These are phyloP conservation scores for Hibiscus tridactylites DNA, from an alignment of 345 rosid genomes.

Conservation along the genomic window DNA sequence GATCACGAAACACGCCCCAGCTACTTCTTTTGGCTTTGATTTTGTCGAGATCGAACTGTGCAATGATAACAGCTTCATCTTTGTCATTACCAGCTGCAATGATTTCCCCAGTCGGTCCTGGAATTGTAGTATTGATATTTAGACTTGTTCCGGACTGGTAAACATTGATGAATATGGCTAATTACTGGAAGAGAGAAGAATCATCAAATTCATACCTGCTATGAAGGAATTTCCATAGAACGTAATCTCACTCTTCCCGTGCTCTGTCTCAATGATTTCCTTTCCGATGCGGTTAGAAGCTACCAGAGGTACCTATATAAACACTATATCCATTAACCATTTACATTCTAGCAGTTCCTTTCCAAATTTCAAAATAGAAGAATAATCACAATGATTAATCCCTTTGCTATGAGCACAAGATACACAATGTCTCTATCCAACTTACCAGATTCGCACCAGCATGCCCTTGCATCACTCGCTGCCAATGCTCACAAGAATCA, in stretches of 20 bases:
- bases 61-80: conserved; percentile 71
- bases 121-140: no score
- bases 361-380: not conserved
- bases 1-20: conserved; percentile 92
- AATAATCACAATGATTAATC: not conserved
- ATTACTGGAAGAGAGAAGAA: not conserved
- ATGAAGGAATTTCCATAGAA: conserved; percentile 85
- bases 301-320: conserved; percentile 62
- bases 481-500: conserved; percentile 93
- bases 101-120: conserved; percentile 20
- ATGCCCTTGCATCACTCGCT: conserved; percentile 94
- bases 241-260: conserved; percentile 70
- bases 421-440: not conserved
- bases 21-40: conserved; percentile 69
- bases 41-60: conserved; percentile 66
- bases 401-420: not conserved
- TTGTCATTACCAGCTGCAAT: conserved; percentile 64
- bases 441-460: conserved; percentile 94
- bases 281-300: conserved; percentile 83
- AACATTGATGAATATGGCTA: not conserved
- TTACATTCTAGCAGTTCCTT: not conserved
- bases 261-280: conserved; percentile 72
- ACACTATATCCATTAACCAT: not conserved
- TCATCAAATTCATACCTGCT: conserved; percentile 41
- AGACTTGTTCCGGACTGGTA: no score